Conservation (phyloP, 441 rosid species). For the Populus hybrid region DNA sequence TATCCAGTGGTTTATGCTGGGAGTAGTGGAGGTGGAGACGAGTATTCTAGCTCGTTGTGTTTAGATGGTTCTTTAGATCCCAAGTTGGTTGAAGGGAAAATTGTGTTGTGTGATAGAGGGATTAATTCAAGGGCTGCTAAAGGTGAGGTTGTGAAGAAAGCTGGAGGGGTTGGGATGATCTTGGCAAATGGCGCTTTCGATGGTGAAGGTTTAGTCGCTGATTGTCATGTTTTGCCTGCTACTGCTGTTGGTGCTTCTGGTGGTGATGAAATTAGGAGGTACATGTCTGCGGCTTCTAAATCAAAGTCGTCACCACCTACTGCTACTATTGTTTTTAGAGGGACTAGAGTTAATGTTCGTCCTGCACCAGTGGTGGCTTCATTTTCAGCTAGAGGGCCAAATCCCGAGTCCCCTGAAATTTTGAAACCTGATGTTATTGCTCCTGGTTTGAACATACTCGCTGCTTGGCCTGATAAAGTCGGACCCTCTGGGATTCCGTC, state of each 20-base stretch:
- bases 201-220: conserved; percentile 81
- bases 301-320: conserved; percentile 31
- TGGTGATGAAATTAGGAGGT: conserved; percentile 56
- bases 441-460: conserved; percentile 74
- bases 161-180: conserved; percentile 80
- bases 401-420: conserved; percentile 64
- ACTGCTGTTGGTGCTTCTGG: conserved; percentile 65
- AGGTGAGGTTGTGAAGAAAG: conserved; percentile 72
- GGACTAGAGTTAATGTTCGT: conserved; percentile 61
- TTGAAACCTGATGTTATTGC: conserved; percentile 78
- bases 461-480: conserved; percentile 73
- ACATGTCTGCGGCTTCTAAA: conserved; percentile 43
- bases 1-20: conserved; percentile 55
- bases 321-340: conserved; percentile 62
- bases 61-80: conserved; percentile 67
- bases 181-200: conserved; percentile 71
- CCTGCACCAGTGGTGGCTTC: conserved; percentile 85
- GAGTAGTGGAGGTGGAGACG: conserved; percentile 62
- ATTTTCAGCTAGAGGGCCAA: conserved; percentile 80
- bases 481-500: conserved; percentile 63
- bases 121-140: conserved; percentile 68
- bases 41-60: conserved; percentile 55
- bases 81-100: conserved; percentile 52
- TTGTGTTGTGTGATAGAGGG: conserved; percentile 73
- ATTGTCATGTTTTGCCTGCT: conserved; percentile 71